Percentiles rank a stretch among this genome's conserved stretches.
Conservation (phyloP, 208 protist species). For the Leishmania turanica region DNA sequence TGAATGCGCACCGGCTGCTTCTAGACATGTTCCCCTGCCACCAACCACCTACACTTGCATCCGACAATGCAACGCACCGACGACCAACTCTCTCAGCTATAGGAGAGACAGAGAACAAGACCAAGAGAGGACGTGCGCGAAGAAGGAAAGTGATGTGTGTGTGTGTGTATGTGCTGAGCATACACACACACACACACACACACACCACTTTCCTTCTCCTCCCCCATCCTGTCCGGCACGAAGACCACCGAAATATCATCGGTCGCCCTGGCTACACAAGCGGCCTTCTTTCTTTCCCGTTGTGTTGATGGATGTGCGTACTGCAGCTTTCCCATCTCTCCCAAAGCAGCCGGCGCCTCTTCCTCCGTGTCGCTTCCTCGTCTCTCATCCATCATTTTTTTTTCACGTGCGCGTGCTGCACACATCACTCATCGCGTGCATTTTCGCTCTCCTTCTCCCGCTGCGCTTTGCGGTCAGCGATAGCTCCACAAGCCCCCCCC, state of each 20-base stretch:
- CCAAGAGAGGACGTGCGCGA: not conserved
- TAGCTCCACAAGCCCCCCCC: not conserved
- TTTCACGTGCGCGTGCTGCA: not conserved
- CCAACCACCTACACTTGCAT: not conserved
- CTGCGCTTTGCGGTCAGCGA: not conserved
- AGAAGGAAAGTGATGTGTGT: not conserved
- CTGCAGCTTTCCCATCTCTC: not conserved
- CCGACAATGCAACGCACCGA: not conserved
- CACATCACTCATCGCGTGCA: not conserved
- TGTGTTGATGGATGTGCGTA: not conserved
- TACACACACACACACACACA: not conserved
- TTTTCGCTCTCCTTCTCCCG: not conserved
- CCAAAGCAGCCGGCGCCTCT: not conserved
- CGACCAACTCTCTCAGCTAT: not conserved
- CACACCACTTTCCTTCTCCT: not conserved
- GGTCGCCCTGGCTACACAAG: not conserved
- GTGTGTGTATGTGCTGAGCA: not conserved
- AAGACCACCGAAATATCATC: not conserved
- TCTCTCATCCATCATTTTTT: not conserved
- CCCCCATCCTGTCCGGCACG: not conserved
- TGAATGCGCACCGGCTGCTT: not conserved
- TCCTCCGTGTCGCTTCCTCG: not conserved
- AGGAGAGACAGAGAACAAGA: not conserved
- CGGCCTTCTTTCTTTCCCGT: not conserved
- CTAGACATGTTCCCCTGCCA: not conserved